Base-by-base conservation (phyloP, 106 monocot species). In the Acorus calamus region DNA sequence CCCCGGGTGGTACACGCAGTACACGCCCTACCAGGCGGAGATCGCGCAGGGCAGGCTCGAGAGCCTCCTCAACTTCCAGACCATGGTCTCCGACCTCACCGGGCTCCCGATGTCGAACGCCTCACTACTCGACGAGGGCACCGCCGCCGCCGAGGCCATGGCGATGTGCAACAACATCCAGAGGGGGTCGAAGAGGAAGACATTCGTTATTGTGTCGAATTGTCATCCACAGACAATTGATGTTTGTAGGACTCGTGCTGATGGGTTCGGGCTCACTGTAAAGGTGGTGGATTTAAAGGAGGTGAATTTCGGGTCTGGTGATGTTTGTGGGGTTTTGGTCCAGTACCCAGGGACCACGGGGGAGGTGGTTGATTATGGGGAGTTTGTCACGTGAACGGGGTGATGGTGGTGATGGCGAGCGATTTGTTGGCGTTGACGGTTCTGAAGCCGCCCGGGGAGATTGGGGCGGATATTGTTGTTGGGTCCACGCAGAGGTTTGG, bases 1-100 rank as follows among this genome's bases (percentile, higher is more conserved):
- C 67, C 96, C 96, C 7, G 96, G 76, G 2, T 96, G 96, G 96
- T 96, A 96, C 80, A 96, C 96, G 5, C 96, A 96, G 77, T 96
- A 96, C 85, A 96, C 96, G 11, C 96, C 96, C 8, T 96, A 96
- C 83, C 96, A 96, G 65, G 96, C 96, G 3, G 96, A 96, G 83
- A 91, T 96, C 57, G 96, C 96, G 10, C 96, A 96, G 70, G 96
- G 96, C 48, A 77, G 96, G 10, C 85, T 96, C 43, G 96, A 96
- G 56, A 91, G 90, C 8, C 78, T 96, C 41, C 96, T 96, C 78
- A 96, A 96, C 69, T 96, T 67, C 67, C 96, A 96, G 78, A 96
- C 96, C 48, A 63, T 91, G 78, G 75, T 96, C 66, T 66, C 96
- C 43, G 96, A 96, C 62, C 83, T 96, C 59, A 96, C 96, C 50